phyloP scores from a whole-genome alignment of 1,139 yeast species.

The Maudiozyma humilis region DNA sequence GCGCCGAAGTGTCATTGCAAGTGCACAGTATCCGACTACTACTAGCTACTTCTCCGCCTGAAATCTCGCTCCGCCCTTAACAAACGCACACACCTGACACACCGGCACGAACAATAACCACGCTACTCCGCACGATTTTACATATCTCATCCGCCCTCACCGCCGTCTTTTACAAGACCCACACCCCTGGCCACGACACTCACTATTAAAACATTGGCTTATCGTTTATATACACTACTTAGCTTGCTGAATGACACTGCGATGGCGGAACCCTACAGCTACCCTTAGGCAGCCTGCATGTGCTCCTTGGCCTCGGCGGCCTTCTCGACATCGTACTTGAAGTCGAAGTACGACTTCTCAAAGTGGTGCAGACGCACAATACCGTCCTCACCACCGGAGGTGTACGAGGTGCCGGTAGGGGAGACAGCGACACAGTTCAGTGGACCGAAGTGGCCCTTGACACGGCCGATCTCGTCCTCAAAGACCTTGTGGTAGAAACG shows the following conservation, averaged over 20 bases:
- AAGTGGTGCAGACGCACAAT: constrained; percentile 88
- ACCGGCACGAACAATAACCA: too few species aligned
- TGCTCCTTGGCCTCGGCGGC: constrained; percentile 45
- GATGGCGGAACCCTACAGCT: not conserved
- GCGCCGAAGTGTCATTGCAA: too few species aligned
- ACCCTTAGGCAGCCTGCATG: constrained; percentile 19
- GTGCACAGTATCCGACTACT: too few species aligned
- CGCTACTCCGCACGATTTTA: too few species aligned
- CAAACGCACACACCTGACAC: too few species aligned
- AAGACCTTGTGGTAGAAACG: constrained; percentile 92
- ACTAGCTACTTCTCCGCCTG: too few species aligned
- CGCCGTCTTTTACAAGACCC: too few species aligned
- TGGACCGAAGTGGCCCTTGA: constrained; percentile 98
- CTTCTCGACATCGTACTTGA: constrained; percentile 85
- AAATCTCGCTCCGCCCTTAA: too few species aligned
- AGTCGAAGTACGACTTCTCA: constrained; percentile 86
- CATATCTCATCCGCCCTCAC: too few species aligned
- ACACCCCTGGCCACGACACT: too few species aligned
- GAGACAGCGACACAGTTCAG: constrained; percentile 88
- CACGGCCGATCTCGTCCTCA: constrained; percentile 93
- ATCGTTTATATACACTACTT: not conserved
- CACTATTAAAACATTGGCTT: not conserved
- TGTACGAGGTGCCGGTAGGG: constrained; percentile 89
- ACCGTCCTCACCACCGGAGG: constrained; percentile 98
- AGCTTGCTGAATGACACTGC: not conserved